Evolutionary conservation across 176 grass and related monocot genomes (phyloP), one percentile per base, ranked within the genome.

Genomic region (Alopecurus myosuroides): DNA sequence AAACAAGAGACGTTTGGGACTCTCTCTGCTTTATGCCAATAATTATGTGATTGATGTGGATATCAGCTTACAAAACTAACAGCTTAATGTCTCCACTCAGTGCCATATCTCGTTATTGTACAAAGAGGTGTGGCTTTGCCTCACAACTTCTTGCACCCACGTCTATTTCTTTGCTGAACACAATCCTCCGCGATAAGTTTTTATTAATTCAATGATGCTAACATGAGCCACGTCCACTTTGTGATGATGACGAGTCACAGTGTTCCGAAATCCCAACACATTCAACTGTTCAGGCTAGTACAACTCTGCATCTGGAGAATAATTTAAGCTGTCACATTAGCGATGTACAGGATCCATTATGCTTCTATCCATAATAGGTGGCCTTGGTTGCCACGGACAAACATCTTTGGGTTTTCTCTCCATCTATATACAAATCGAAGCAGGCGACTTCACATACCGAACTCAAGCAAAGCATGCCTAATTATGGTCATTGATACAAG

Each of bases 21-120:
- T 78, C 41, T 65, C 79, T 74, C 55, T 79, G 25, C 5, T 84
- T 48, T 76, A 9, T 86, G n/a, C 29, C 65, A 30, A 15, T n/a
- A 4, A 19, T 23, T 40, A 19, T 65, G 29, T 29, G 45, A 63
- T 45, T 73, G 63, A 78, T 77, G 55, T 78, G 73, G 65, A 79
- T 83, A 74, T 68, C 57, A 40, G 45, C 11, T 25, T 56, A 17
- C 9, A 39, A 49, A 23, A 15, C 18, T 46, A 45, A 23, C 28
- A 71, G 9, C 11, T 57, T 57, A 63, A 70, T 66, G 25, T 25
- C 44, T 50, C 52, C 37, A 20, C 62, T 29, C 29, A 11, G 53
- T 48, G 29, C 31, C 44, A 77, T 15, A 46, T 46, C 45, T 46
- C 13, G 45, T 3, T 15, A 46, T 15, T 46, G 70, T 60, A 46